These are phyloP conservation scores for Fonsecaea nubica DNA, from an alignment of 2,329 filamentous ascomycete genomes.

Conservation along the genomic window DNA sequence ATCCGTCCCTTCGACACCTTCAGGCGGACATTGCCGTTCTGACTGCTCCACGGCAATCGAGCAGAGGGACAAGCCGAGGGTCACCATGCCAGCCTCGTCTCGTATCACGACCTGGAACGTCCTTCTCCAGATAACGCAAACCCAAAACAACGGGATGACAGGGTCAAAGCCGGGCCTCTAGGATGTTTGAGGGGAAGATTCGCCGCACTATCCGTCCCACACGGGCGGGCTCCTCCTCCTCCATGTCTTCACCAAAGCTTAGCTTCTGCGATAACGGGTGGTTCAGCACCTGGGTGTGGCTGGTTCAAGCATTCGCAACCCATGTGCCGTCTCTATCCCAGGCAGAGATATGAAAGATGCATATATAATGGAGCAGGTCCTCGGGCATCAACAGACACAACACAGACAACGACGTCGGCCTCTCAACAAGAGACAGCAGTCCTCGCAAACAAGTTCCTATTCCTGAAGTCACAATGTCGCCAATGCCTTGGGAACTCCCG, in stretches of 20 bases:
- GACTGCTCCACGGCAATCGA: neutral
- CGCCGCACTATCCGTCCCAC: neutral
- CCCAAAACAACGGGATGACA: neutral
- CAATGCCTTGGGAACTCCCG: slow-evolving; percentile 27
- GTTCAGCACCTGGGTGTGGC: neutral
- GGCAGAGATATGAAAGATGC: neutral
- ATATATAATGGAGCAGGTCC: slow-evolving; percentile 4
- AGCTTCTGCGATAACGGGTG: neutral
- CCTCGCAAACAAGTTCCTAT: neutral
- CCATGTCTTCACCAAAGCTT: neutral
- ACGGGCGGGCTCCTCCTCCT: slow-evolving; percentile 15
- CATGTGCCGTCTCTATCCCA: neutral
- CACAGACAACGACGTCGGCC: neutral
- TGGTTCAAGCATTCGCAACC: neutral
- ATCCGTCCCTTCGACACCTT: neutral
- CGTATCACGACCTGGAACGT: neutral
- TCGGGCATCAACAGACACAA: neutral
- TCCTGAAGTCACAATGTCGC: slow-evolving; percentile 9
- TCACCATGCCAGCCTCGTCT: slow-evolving; percentile 6
- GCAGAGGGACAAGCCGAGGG: neutral
- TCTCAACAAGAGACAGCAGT: neutral
- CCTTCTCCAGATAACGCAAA: slow-evolving; percentile 14
- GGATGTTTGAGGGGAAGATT: neutral
- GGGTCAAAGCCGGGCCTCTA: neutral
- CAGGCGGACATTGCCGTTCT: slow-evolving; percentile 14